These are phyloP conservation scores for Macaranga tanarius DNA, from an alignment of 441 rosid species.

Conservation along the genomic window DNA sequence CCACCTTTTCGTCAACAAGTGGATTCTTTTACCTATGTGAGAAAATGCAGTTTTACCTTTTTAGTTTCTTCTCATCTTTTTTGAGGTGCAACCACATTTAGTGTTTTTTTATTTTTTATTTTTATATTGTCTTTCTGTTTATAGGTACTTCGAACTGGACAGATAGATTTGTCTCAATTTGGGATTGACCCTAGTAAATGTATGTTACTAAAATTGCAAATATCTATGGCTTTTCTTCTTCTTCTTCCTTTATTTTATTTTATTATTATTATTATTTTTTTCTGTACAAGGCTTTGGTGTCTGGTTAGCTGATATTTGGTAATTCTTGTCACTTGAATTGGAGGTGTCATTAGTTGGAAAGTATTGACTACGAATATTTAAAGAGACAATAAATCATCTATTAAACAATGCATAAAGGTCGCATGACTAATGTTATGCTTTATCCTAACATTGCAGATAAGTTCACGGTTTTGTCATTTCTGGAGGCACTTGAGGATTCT, in stretches of 20 bases:
- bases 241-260: background rate
- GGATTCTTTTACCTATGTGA: constrained; percentile 91
- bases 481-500: constrained; percentile 95
- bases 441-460: constrained; percentile 56
- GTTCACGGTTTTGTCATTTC: constrained; percentile 78
- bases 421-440: background rate
- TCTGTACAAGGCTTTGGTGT: background rate
- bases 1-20: constrained; percentile 96
- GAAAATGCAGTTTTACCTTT: constrained; percentile 26
- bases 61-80: constrained; percentile 12
- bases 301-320: background rate
- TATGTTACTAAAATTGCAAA: constrained; percentile 36
- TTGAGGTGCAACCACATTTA: constrained; percentile 11
- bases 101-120: constrained; percentile 18
- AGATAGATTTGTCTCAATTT: constrained; percentile 91
- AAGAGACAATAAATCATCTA: background rate
- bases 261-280: background rate
- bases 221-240: background rate
- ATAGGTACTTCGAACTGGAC: constrained; percentile 93
- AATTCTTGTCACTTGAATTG: constrained; percentile 2
- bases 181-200: constrained; percentile 91
- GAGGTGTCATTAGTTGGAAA: background rate
- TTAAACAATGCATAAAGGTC: background rate
- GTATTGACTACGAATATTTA: no score
- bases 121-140: constrained; percentile 14